These are phyloP conservation scores for Fistulinella staudtii DNA, from an alignment of 1,284 basidiomycete genomes.

Conservation along the genomic window DNA sequence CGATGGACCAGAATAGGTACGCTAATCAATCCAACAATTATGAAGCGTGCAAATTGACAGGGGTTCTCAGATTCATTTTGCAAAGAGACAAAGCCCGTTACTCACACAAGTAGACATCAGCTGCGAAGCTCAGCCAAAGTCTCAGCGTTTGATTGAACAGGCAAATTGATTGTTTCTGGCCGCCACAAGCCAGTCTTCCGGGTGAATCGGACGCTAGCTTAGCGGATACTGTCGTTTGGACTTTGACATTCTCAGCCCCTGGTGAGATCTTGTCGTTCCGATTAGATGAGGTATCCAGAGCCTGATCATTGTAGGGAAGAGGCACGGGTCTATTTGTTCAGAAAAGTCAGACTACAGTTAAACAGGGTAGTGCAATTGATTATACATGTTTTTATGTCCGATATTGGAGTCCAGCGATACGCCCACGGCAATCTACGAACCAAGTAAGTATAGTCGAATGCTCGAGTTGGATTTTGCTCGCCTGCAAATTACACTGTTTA, in stretches of 20 bases:
- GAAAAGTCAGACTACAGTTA: slow-evolving; percentile 23
- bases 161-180: background rate
- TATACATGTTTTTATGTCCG: slow-evolving; percentile 28
- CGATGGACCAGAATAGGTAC: slow-evolving; percentile 84
- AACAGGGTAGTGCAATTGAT: slow-evolving; percentile 20
- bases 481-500: slow-evolving; percentile 49
- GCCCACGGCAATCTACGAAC: slow-evolving; percentile 27
- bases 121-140: slow-evolving; percentile 38
- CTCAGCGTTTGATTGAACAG: slow-evolving; percentile 9
- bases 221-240: background rate
- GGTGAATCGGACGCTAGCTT: too few relatives aligned
- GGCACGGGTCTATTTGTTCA: slow-evolving; percentile 20
- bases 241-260: background rate
- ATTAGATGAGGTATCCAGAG: background rate
- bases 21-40: slow-evolving; percentile 42
- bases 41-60: background rate
- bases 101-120: slow-evolving; percentile 58
- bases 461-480: slow-evolving; percentile 16
- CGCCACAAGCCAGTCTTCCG: background rate
- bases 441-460: slow-evolving; percentile 4
- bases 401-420: slow-evolving; percentile 23
- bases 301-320: slow-evolving; percentile 8
- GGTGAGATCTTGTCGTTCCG: slow-evolving; percentile 1
- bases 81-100: slow-evolving; percentile 1
- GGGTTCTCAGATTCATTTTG: slow-evolving; percentile 40